Percentiles rank a stretch among this genome's conserved stretches.
Conservation (phyloP, 257 asterid genomes). For the Cruciata laevipes region DNA sequence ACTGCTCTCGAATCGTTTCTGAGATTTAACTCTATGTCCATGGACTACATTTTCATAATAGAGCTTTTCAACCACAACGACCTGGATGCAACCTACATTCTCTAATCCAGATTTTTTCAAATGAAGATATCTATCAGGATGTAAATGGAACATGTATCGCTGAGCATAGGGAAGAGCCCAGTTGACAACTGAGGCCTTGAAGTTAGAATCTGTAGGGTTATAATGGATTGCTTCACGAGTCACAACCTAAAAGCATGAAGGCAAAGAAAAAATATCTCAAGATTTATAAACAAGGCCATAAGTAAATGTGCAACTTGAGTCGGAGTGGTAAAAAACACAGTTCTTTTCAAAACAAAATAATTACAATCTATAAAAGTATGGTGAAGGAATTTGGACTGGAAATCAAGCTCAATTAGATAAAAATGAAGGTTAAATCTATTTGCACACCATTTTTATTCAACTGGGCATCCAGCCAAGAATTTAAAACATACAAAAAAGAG, state of each 20-base stretch:
- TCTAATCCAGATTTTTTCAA: slow-evolving; percentile 57
- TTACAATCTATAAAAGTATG: not conserved
- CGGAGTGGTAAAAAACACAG: not conserved
- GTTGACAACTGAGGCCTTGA: slow-evolving; percentile 51
- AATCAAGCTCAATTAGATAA: not conserved
- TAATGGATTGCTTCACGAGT: slow-evolving; percentile 65
- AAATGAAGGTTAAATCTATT: not conserved
- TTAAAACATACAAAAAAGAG: not conserved
- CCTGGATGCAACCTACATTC: slow-evolving; percentile 40
- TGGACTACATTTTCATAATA: slow-evolving; percentile 62
- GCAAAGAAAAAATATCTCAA: slow-evolving; percentile 6
- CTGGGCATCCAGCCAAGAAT: not conserved
- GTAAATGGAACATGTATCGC: slow-evolving; percentile 51
- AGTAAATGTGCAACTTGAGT: slow-evolving; percentile 1
- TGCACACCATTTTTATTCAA: no score
- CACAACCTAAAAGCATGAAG: slow-evolving; percentile 52
- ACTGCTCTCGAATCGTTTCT: slow-evolving; percentile 49
- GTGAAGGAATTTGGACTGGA: no score
- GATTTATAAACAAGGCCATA: not conserved
- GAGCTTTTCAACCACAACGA: slow-evolving; percentile 63
- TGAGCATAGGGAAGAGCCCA: slow-evolving; percentile 98
- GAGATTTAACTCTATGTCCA: slow-evolving; percentile 37
- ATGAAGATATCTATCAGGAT: slow-evolving; percentile 51
- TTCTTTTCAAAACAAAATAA: not conserved
- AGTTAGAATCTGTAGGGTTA: slow-evolving; percentile 47